Evolutionary conservation across 2,329 filamentous ascomycete genomes (phyloP).

Genomic region (Calycina marina): DNA sequence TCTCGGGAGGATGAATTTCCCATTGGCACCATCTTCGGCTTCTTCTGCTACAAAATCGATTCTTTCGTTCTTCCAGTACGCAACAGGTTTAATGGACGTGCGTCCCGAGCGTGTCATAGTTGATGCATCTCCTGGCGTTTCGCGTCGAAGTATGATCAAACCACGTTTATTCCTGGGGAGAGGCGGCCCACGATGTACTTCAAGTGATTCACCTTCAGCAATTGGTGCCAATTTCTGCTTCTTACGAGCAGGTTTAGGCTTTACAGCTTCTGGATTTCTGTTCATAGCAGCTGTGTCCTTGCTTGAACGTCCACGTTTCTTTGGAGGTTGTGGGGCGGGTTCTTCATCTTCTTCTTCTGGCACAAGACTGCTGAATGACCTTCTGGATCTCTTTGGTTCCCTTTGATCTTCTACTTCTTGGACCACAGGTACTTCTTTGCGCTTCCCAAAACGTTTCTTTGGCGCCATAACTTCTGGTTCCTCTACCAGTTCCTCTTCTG

Average conservation of each 20-base stretch:
- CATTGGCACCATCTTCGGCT: slow-evolving; percentile 29
- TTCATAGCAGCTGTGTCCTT: slow-evolving; percentile 9
- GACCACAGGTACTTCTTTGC: too few relatives aligned
- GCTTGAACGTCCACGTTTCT: slow-evolving; percentile 11
- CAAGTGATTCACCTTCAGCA: slow-evolving; percentile 14
- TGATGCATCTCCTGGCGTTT: slow-evolving; percentile 25
- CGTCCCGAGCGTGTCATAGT: slow-evolving; percentile 59
- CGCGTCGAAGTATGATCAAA: slow-evolving; percentile 33
- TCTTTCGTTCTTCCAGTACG: slow-evolving; percentile 77
- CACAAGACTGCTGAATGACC: too few relatives aligned
- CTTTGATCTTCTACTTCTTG: too few relatives aligned
- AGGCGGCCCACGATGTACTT: slow-evolving; percentile 21
- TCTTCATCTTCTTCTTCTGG: slow-evolving; percentile 6
- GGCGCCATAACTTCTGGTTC: slow-evolving; percentile 11
- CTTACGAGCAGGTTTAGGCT: slow-evolving; percentile 7
- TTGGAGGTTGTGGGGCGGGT: slow-evolving; percentile 2
- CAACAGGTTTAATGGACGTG: slow-evolving; percentile 61
- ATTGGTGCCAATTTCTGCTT: slow-evolving; percentile 14
- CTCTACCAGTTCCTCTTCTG: slow-evolving; percentile 4
- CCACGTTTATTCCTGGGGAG: slow-evolving; percentile 31
- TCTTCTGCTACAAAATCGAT: slow-evolving; percentile 50
- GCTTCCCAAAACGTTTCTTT: too few relatives aligned
- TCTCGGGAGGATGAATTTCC: slow-evolving; percentile 49
- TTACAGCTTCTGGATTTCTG: slow-evolving; percentile 8
- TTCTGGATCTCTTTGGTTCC: too few relatives aligned